Conservation (phyloP, 495 filamentous ascomycete species). For the Talaromyces stipitatus region DNA sequence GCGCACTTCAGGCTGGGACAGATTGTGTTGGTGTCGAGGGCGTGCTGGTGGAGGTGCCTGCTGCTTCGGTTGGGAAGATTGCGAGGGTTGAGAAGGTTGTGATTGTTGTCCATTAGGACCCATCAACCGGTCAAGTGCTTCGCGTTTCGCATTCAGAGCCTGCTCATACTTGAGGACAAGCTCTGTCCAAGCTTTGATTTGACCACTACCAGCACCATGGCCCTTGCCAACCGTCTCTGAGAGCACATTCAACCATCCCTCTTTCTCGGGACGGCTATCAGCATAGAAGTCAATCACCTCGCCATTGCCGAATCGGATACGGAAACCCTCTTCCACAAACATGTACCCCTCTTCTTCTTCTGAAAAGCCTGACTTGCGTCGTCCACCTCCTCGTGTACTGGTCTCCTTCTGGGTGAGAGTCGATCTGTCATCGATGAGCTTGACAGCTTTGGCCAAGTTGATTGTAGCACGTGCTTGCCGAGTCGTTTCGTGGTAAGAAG, state of each 20-base stretch:
- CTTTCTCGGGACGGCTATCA: slow-evolving; percentile 75
- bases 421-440: slow-evolving; percentile 88
- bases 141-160: slow-evolving; percentile 25
- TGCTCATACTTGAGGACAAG: slow-evolving; percentile 56
- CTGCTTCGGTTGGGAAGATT: slow-evolving; percentile 22
- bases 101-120: slow-evolving; percentile 11
- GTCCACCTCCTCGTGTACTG: slow-evolving; percentile 61
- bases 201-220: slow-evolving; percentile 29
- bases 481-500: slow-evolving; percentile 92
- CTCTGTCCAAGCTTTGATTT: slow-evolving; percentile 67
- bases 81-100: no score
- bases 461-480: slow-evolving; percentile 94
- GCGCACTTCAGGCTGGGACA: slow-evolving; percentile 36
- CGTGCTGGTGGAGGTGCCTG: slow-evolving; percentile 17
- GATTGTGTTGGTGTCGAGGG: slow-evolving; percentile 34
- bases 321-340: slow-evolving; percentile 99
- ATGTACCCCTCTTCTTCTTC: slow-evolving; percentile 99
- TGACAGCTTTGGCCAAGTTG: slow-evolving; percentile 87
- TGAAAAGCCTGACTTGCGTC: slow-evolving; percentile 89
- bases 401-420: slow-evolving; percentile 74
- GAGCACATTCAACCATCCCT: slow-evolving; percentile 92
- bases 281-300: slow-evolving; percentile 99
- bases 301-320: slow-evolving; percentile 94
- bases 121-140: slow-evolving; percentile 21
- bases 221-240: slow-evolving; percentile 74